Percentiles rank a stretch among this genome's conserved stretches.
phyloP scores from a whole-genome alignment of 768 basidiomycete species.

The Exsudoporus frostii region DNA sequence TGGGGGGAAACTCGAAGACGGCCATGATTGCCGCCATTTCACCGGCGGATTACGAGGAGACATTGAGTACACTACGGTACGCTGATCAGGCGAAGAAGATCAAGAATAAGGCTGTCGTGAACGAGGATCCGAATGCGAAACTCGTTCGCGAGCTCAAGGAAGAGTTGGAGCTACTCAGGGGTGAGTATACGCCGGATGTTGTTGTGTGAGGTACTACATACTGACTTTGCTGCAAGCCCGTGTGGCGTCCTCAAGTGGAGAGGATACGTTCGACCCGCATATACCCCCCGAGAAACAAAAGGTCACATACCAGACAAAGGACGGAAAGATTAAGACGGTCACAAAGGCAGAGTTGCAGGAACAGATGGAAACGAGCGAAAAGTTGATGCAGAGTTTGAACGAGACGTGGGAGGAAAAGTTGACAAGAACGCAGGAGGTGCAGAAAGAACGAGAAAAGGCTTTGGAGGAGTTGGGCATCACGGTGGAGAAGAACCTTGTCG shows the following conservation, averaged over 20 bases:
- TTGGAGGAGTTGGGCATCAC: conserved; percentile 97
- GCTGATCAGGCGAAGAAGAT: conserved; percentile 99
- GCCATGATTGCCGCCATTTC: conserved; percentile 99
- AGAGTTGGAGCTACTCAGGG: conserved; percentile 89
- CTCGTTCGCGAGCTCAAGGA: conserved; percentile 98
- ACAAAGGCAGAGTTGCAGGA: conserved; percentile 97
- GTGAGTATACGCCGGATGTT: conserved; percentile 35
- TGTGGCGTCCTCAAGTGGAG: conserved; percentile 63
- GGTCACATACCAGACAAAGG: conserved; percentile 90
- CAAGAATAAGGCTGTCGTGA: conserved; percentile 98
- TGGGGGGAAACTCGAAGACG: conserved; percentile 96
- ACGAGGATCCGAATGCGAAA: conserved; percentile 99
- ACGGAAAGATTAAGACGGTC: conserved; percentile 91
- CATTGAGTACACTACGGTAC: conserved; percentile 92
- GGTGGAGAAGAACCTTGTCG: conserved; percentile 93
- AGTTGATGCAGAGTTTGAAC: conserved; percentile 88
- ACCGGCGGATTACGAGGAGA: conserved; percentile 98
- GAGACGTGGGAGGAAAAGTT: conserved; percentile 98
- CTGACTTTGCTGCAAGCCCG: conserved; percentile 49
- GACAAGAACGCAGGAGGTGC: conserved; percentile 86
- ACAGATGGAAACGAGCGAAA: conserved; percentile 93
- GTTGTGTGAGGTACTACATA: neutral
- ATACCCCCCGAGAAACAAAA: conserved; percentile 94
- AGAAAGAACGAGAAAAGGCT: conserved; percentile 96
- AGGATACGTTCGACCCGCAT: conserved; percentile 80